Conservation (phyloP, 257 asterid genomes). For the Capsicum rhomboideum region DNA sequence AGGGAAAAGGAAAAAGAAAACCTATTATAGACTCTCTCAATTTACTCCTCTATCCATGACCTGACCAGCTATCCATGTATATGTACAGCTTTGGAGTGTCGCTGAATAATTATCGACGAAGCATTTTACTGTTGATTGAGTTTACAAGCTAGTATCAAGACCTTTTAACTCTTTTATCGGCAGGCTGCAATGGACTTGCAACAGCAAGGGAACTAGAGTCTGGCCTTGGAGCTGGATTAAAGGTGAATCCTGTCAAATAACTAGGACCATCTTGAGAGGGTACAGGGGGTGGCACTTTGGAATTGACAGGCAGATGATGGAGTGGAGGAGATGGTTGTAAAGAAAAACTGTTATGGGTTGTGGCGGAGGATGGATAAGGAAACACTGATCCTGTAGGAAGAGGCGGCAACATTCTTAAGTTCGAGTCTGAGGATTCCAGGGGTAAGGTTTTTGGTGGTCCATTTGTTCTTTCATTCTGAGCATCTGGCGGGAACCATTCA, state of each 20-base stretch:
- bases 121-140: background rate
- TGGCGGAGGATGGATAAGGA: background rate
- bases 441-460: background rate
- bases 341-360: background rate
- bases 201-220: background rate
- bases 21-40: background rate
- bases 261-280: conserved; percentile 5
- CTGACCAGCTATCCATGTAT: background rate
- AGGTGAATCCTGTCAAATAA: conserved; percentile 7
- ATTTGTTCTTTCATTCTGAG: background rate
- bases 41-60: background rate
- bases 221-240: background rate
- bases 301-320: background rate
- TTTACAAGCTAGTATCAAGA: background rate
- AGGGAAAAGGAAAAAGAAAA: background rate
- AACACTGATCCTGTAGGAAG: background rate
- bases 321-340: background rate
- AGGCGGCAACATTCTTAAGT: background rate
- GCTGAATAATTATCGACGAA: background rate
- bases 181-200: background rate
- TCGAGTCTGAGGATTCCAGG: background rate
- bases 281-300: background rate
- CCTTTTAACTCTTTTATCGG: conserved; percentile 6
- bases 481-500: conserved; percentile 20
- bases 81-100: background rate